Conservation (phyloP, 192 early-diverging fungal species). For the Rhizophagus sp. region DNA sequence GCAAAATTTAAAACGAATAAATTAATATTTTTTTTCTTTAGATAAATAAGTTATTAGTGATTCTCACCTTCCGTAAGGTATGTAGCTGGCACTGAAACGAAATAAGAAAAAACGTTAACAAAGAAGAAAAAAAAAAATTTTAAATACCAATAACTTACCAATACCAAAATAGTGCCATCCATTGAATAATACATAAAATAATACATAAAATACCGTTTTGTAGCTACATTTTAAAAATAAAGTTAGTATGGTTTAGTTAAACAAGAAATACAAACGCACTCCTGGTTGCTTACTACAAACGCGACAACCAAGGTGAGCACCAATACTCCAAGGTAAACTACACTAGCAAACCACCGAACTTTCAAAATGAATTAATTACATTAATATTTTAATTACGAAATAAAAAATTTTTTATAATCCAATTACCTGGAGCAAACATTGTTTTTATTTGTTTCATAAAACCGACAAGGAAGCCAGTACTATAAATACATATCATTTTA, state of each 20-base stretch:
- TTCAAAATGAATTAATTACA: constrained; percentile 39
- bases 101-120: background rate
- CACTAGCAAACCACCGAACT: constrained; percentile 73
- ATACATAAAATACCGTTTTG: constrained; percentile 68
- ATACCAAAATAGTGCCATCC: constrained; percentile 87
- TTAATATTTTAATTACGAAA: constrained; percentile 32
- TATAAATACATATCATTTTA: constrained; percentile 23
- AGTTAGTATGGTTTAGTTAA: background rate
- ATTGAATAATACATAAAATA: constrained; percentile 84
- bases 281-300: constrained; percentile 51
- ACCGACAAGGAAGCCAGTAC: constrained; percentile 89
- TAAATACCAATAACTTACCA: constrained; percentile 39
- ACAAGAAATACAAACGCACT: background rate
- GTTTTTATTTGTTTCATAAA: constrained; percentile 86
- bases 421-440: constrained; percentile 65
- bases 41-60: constrained; percentile 39
- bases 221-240: constrained; percentile 41
- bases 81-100: constrained; percentile 78
- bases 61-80: constrained; percentile 82
- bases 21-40: background rate
- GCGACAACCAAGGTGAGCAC: constrained; percentile 74
- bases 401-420: background rate
- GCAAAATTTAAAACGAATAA: background rate
- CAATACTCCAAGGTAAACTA: constrained; percentile 70
- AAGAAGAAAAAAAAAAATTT: background rate